Conservation (phyloP, 805 yeast genomes). For the Lipomyces mesembrius region DNA sequence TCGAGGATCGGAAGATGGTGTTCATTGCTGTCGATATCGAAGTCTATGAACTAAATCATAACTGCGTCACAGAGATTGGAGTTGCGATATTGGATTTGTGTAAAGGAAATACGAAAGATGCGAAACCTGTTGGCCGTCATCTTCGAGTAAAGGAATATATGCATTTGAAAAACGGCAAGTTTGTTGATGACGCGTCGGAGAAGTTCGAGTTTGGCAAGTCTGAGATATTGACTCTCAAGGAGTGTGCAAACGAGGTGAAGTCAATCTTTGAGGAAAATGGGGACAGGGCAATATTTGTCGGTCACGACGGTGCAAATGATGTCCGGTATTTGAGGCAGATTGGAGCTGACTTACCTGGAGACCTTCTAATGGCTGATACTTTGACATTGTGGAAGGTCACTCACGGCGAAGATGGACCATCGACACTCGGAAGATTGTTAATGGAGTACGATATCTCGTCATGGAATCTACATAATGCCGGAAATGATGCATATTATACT, state of each 20-base stretch:
- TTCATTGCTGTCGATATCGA: conserved; percentile 29
- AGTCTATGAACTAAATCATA: conserved; percentile 16
- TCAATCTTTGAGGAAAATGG: conserved; percentile 8
- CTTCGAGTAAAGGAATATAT: conserved; percentile 15
- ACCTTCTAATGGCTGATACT: conserved; percentile 9
- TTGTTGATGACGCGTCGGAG: conserved; percentile 22
- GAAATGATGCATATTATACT: conserved; percentile 35
- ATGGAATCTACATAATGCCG: conserved; percentile 36
- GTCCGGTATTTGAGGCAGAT: conserved; percentile 12
- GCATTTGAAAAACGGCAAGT: conserved; percentile 24
- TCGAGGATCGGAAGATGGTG: conserved; percentile 9
- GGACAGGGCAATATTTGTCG: conserved; percentile 21
- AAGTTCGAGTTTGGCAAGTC: conserved; percentile 26
- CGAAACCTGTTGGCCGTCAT: conserved; percentile 12
- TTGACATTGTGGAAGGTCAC: conserved; percentile 15
- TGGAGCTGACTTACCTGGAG: conserved; percentile 13
- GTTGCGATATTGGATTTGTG: conserved; percentile 15
- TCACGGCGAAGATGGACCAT: conserved; percentile 13
- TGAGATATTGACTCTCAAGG: conserved; percentile 8
- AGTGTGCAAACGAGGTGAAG: conserved; percentile 6
- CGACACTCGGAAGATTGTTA: conserved; percentile 4
- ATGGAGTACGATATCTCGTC: conserved; percentile 6
- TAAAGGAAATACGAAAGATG: background rate
- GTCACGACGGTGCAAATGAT: conserved; percentile 26
- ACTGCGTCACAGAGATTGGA: conserved; percentile 24